phyloP scores from a whole-genome alignment of 495 filamentous ascomycete genomes.

The Penicillium taxi region DNA sequence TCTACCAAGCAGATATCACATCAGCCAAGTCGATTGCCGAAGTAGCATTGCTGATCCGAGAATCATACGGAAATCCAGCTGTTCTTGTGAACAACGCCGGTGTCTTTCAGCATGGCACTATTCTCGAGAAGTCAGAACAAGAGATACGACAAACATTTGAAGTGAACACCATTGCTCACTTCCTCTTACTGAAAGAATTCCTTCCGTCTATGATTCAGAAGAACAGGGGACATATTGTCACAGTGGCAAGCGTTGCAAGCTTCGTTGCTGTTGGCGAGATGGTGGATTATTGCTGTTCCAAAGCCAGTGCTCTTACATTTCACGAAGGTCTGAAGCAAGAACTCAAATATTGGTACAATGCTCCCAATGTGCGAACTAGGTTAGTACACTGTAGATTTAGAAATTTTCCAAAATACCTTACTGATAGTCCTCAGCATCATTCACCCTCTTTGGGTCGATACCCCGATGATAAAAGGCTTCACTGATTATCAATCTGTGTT shows the following conservation, averaged over 20 bases:
- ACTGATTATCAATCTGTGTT: slow-evolving; percentile 44
- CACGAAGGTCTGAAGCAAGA: slow-evolving; percentile 33
- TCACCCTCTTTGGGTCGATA: slow-evolving; percentile 42
- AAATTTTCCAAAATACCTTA: background rate
- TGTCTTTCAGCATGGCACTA: background rate
- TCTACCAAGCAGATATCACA: slow-evolving; percentile 1
- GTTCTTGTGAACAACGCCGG: slow-evolving; percentile 4
- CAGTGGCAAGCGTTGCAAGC: slow-evolving; percentile 40
- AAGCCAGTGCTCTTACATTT: slow-evolving; percentile 46
- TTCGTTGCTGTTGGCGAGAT: slow-evolving; percentile 43
- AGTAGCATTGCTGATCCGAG: background rate
- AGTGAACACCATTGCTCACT: slow-evolving; percentile 45
- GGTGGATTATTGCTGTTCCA: slow-evolving; percentile 48
- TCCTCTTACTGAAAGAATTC: slow-evolving; percentile 40
- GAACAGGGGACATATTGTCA: slow-evolving; percentile 47
- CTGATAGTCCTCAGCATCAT: slow-evolving; percentile 10
- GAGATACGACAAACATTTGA: background rate
- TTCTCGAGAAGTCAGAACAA: slow-evolving; percentile 1
- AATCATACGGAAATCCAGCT: background rate
- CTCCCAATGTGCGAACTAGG: slow-evolving; percentile 19
- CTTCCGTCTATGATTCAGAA: slow-evolving; percentile 44
- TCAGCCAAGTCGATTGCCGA: background rate
- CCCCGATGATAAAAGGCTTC: slow-evolving; percentile 49
- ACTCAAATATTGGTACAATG: slow-evolving; percentile 17
- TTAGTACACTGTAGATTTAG: background rate